Evolutionary conservation across 345 rosid genomes (phyloP).

Genomic region (Erodium maritimum): DNA sequence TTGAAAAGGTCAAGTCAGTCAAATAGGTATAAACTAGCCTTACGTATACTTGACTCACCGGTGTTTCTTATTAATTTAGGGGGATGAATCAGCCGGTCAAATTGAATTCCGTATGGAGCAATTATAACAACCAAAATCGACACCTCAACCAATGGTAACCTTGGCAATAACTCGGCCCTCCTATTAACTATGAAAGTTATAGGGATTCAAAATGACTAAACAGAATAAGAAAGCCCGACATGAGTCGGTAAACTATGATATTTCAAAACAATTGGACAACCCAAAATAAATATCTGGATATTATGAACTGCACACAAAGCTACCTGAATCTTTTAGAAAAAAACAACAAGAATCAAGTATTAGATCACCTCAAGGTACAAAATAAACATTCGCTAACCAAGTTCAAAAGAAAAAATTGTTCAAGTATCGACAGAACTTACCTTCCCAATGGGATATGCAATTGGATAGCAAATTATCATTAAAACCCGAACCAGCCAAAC

Average conservation of each 20-base stretch:
- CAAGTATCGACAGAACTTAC: constrained; percentile 16
- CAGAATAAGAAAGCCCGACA: background rate
- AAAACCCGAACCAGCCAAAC: constrained; percentile 74
- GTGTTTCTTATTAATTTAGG: too few relatives aligned
- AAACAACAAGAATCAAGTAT: background rate
- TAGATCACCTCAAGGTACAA: background rate
- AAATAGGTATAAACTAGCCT: too few relatives aligned
- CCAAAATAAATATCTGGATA: background rate
- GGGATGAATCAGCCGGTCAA: too few relatives aligned
- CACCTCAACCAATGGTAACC: too few relatives aligned
- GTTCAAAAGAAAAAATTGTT: background rate
- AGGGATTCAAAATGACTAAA: too few relatives aligned
- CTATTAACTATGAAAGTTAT: too few relatives aligned
- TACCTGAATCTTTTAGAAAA: too few relatives aligned
- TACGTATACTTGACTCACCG: too few relatives aligned
- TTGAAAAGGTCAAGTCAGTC: too few relatives aligned
- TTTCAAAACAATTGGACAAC: background rate
- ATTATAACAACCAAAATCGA: too few relatives aligned
- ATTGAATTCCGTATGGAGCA: too few relatives aligned
- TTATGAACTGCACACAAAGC: background rate
- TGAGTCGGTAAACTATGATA: background rate
- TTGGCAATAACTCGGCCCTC: too few relatives aligned
- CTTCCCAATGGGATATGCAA: constrained; percentile 89
- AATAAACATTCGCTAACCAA: background rate
- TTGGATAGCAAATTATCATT: constrained; percentile 76